Base-by-base conservation (phyloP, 306 rosid genomes). In the Dryas alaskensis region DNA sequence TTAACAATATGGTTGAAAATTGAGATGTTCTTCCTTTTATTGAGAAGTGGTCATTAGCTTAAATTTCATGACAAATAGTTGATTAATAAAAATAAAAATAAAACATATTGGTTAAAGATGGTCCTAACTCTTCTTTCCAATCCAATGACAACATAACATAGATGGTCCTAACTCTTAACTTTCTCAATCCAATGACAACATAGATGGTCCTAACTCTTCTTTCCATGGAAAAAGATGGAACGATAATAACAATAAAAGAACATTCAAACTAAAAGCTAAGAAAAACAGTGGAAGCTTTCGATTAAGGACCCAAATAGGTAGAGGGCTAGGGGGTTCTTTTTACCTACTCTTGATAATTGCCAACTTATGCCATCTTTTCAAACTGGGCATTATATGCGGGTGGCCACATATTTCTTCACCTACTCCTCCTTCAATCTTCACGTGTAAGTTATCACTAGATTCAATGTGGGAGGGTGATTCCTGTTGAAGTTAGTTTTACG, bases 341-440 rank as follows among this genome's bases (percentile, higher is more conserved):
- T 68, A 80, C 85, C 88, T 55, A 71, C 74, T 43, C 43, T n/a
- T 46, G 8, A 14, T 45, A 12, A 69, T 1, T 11, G n/a, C 78
- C 52, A 74, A 78, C 79, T 73, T 47, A 65, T 47, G 58, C 75
- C 45, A 70, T 60, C 61, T 48, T 59, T 72, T 84, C 83, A 82
- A 31, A 74, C 76, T 4, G n/a, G 75, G 84, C 73, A 81, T 73
- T 78, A 79, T 83, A 73, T 84, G 60, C 60, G 58, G 14, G 14
- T 8, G 50, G 17, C 67, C 49, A 3, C 47, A 31, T 47, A 10
- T 39, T 40, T 27, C 62, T n/a, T 27, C 65, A 72, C 57, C 67
- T 9, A 45, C 67, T 27, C 31, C 12, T 6, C 10, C 3, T 58
- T 72, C 4, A 64, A 64, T 64, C 25, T 25, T 12, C 55, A 58